A percentile compares a stretch with the other conserved stretches of the same genome.
These are phyloP conservation scores for Croton laevigatus DNA, from an alignment of 441 rosid genomes.

Conservation along the genomic window DNA sequence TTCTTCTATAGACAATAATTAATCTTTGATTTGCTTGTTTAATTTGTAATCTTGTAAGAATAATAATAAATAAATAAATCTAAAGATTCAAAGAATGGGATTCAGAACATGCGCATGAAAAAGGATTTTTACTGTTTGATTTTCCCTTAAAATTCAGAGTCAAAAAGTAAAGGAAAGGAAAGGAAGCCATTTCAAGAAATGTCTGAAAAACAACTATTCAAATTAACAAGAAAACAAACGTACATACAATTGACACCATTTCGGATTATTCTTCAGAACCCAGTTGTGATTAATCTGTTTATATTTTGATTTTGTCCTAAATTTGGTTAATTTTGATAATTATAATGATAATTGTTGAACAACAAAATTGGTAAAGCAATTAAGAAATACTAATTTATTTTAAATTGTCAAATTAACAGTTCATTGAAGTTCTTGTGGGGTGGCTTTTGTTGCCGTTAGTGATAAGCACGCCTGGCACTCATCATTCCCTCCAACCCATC, in stretches of 20 bases:
- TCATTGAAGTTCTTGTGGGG: constrained; percentile 35
- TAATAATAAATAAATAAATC: no score
- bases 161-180: background rate
- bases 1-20: background rate
- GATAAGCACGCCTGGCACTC: constrained; percentile 92
- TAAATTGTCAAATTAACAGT: constrained; percentile 28
- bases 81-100: background rate
- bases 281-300: background rate
- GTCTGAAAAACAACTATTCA: background rate
- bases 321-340: background rate
- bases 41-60: no score
- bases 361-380: no score
- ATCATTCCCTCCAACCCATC: constrained; percentile 67
- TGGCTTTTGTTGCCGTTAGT: constrained; percentile 62
- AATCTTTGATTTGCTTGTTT: background rate
- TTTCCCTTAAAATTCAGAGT: background rate
- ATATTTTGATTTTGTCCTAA: background rate
- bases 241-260: no score
- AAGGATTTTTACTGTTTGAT: background rate
- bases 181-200: background rate
- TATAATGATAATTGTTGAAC: background rate
- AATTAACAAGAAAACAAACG: background rate
- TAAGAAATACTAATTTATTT: background rate
- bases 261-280: background rate
- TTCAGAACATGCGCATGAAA: background rate